These are phyloP conservation scores for Pestalotiopsis sp. DNA, from an alignment of 2,329 filamentous ascomycete species.

Conservation along the genomic window DNA sequence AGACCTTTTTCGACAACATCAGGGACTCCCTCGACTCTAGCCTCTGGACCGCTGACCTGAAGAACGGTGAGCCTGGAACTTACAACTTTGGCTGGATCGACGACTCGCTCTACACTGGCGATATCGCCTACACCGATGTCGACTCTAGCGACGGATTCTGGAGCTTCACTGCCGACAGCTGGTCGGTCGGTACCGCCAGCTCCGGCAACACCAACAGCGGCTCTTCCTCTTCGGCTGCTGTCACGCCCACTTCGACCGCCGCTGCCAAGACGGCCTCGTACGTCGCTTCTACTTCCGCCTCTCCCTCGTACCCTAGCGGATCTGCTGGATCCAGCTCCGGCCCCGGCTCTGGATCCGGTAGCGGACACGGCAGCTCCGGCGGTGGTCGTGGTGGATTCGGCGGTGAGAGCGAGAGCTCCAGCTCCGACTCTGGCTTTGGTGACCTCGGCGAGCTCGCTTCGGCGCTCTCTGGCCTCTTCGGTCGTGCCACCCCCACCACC, in stretches of 20 bases:
- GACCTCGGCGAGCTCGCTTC: neutral
- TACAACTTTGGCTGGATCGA: constrained; percentile 40
- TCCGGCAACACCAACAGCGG: constrained; percentile 6
- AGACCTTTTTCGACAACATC: constrained; percentile 38
- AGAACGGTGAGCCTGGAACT: constrained; percentile 26
- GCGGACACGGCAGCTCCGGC: neutral
- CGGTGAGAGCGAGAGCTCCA: neutral
- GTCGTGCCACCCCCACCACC: neutral
- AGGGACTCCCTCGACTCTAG: constrained; percentile 26
- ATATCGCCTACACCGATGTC: constrained; percentile 31
- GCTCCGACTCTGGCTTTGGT: neutral
- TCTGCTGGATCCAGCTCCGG: constrained; percentile 2
- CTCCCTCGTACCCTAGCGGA: neutral
- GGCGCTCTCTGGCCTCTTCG: neutral
- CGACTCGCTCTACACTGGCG: constrained; percentile 26
- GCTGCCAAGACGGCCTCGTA: neutral
- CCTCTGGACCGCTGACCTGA: constrained; percentile 36
- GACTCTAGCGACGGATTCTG: constrained; percentile 34
- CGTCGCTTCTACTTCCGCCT: neutral
- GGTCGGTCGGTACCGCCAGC: constrained; percentile 27
- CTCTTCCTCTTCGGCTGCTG: neutral
- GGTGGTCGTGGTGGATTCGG: neutral
- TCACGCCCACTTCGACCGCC: neutral
- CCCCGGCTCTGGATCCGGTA: neutral
- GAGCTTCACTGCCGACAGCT: constrained; percentile 32